Evolutionary conservation across 192 early-diverging fungal species (phyloP), one percentile per base, ranked within the genome.

Genomic region (Backusella sp.): DNA sequence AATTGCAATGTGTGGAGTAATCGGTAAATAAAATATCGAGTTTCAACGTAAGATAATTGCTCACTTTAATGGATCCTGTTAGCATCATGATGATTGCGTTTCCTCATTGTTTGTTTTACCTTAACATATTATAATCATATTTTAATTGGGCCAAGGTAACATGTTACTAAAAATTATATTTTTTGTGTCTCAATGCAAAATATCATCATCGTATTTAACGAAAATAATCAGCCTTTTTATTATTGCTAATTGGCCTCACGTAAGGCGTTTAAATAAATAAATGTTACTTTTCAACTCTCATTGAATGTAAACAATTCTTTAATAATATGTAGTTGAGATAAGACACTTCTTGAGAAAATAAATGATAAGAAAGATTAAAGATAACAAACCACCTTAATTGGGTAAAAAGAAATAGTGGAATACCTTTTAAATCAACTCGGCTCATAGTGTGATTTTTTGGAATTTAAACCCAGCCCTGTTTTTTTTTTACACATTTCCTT

Each of bases 311-410:
- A 62, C 2, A 28, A 11, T 21, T 11, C 9, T 28, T 28, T 28
- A 62, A 28, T 26, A 62, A 62, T 14, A 8, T 23, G 28, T 23
- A 14, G 5, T 4, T 62, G 9, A 62, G 56, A 62, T 62, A 62
- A 62, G 56, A 28, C 21, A n/a, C n/a, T 26, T 21, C 21, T n/a
- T 56, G 21, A 56, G 35, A 36, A 44, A 37, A 9, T 36, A 19
- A 35, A n/a, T 37, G 67, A 68, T 68, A 68, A 68, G 67, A 68
- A 68, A 68, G 34, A 68, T 68, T 68, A 68, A 34, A 68, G 67
- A 68, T 68, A 68, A 68, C 67, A 68, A 36, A 36, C n/a, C 15
- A 35, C n/a, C n/a, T 35, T n/a, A 68, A n/a, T 21, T n/a, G 19
- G 32, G 32, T n/a, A 8, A 36, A 32, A 68, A 68, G 36, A n/a